Conservation (phyloP, 2,329 filamentous ascomycete species). For the Alternaria atra region DNA sequence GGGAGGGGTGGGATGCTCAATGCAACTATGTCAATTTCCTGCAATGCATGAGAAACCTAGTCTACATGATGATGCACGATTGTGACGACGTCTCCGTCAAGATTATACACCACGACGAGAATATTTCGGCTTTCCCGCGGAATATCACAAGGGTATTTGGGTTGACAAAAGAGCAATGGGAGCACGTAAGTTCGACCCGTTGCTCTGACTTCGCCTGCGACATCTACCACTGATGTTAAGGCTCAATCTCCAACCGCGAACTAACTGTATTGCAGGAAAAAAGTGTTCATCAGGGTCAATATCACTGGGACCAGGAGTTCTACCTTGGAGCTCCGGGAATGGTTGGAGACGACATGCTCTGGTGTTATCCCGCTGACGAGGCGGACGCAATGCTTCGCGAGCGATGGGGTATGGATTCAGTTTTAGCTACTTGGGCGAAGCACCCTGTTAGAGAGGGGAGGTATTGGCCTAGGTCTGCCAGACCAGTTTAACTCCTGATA, state of each 20-base stretch:
- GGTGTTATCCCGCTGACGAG: background rate
- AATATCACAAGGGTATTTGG: slow-evolving; percentile 24
- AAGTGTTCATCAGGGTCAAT: background rate
- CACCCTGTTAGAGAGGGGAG: slow-evolving; percentile 10
- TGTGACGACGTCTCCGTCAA: slow-evolving; percentile 18
- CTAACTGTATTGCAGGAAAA: slow-evolving; percentile 14
- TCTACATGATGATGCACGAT: slow-evolving; percentile 33
- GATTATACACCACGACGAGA: slow-evolving; percentile 31
- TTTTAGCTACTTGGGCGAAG: slow-evolving; percentile 3
- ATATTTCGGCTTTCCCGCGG: slow-evolving; percentile 24
- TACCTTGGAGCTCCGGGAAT: background rate
- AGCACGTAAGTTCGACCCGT: slow-evolving; percentile 19
- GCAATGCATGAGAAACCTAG: slow-evolving; percentile 23
- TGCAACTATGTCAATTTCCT: slow-evolving; percentile 24
- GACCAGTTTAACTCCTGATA: background rate
- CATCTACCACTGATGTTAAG: background rate
- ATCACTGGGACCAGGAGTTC: background rate
- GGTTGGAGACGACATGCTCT: too few relatives aligned
- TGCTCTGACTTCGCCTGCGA: background rate
- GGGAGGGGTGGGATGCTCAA: background rate
- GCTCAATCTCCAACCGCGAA: background rate
- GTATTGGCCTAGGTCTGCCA: slow-evolving; percentile 16
- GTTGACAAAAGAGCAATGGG: slow-evolving; percentile 31
- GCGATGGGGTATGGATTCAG: slow-evolving; percentile 20
- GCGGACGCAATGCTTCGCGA: slow-evolving; percentile 5